Evolutionary conservation across 2,329 filamentous ascomycete genomes (phyloP).

Genomic region (Monilinia vaccinii-corymbosi): DNA sequence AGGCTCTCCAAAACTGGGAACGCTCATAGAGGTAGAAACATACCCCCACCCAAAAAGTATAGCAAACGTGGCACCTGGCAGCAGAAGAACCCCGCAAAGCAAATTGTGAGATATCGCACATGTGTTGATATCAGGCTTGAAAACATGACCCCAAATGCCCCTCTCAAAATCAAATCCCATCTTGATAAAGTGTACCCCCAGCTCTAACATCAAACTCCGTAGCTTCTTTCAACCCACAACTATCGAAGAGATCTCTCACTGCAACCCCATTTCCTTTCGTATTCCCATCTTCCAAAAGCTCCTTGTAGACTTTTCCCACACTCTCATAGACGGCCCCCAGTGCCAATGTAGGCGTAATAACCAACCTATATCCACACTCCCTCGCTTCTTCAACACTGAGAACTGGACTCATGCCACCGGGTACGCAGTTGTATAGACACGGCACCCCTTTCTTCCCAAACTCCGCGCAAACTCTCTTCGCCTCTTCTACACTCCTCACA

Average conservation of each 20-base stretch:
- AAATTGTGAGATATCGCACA: no score
- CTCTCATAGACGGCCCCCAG: neutral
- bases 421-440: conserved; percentile 49
- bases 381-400: conserved; percentile 43
- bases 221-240: neutral
- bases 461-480: conserved; percentile 13
- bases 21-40: no score
- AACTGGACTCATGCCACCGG: conserved; percentile 45
- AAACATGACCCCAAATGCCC: neutral
- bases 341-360: conserved; percentile 41
- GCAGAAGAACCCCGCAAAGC: no score
- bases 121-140: no score
- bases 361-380: conserved; percentile 46
- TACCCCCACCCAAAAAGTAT: no score
- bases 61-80: no score
- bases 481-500: conserved; percentile 42
- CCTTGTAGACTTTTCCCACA: neutral
- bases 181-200: neutral
- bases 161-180: neutral
- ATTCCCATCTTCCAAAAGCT: neutral
- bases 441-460: conserved; percentile 35
- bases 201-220: neutral
- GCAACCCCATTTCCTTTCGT: neutral
- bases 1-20: no score
- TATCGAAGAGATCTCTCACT: neutral